These are phyloP conservation scores for Mycena sp. DNA, from an alignment of 1,284 basidiomycete genomes.

Conservation along the genomic window DNA sequence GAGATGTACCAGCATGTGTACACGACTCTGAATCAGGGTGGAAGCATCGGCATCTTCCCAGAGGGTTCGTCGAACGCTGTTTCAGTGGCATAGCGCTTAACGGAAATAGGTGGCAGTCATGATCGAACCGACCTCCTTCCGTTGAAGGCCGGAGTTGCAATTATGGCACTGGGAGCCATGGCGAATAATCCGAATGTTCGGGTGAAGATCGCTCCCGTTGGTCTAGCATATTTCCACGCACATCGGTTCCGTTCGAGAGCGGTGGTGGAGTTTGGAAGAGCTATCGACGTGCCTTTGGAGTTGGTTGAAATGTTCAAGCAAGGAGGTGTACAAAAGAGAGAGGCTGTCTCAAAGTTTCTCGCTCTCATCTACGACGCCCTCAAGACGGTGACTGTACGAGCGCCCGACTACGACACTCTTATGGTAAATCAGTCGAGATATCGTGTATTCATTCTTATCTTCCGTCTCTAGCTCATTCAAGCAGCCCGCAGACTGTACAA, in stretches of 20 bases:
- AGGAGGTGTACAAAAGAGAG: slow-evolving; percentile 91
- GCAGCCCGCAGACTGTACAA: slow-evolving; percentile 95
- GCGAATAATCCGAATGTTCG: slow-evolving; percentile 87
- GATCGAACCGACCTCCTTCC: slow-evolving; percentile 95
- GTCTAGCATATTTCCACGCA: slow-evolving; percentile 95
- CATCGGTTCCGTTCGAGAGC: slow-evolving; percentile 95
- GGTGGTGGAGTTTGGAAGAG: slow-evolving; percentile 96
- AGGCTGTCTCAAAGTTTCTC: slow-evolving; percentile 91
- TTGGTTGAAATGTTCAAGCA: slow-evolving; percentile 91
- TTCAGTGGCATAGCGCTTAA: slow-evolving; percentile 15
- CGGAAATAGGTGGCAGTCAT: slow-evolving; percentile 86
- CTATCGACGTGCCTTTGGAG: slow-evolving; percentile 89
- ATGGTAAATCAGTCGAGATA: slow-evolving; percentile 69
- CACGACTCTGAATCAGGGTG: slow-evolving; percentile 86
- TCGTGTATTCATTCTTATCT: slow-evolving; percentile 36
- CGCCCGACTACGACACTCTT: slow-evolving; percentile 97
- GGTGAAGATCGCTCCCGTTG: slow-evolving; percentile 95
- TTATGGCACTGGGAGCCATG: slow-evolving; percentile 99
- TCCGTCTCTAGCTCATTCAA: slow-evolving; percentile 82
- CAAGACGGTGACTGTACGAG: slow-evolving; percentile 96
- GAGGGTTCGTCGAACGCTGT: slow-evolving; percentile 72
- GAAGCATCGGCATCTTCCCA: slow-evolving; percentile 95
- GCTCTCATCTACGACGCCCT: slow-evolving; percentile 94
- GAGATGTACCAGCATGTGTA: slow-evolving; percentile 97
- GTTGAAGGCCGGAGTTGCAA: slow-evolving; percentile 94